A percentile compares a stretch with the other conserved stretches of the same genome.
Evolutionary conservation across 805 yeast species (phyloP).

Genomic region (Cyberlindnera meyerae): DNA sequence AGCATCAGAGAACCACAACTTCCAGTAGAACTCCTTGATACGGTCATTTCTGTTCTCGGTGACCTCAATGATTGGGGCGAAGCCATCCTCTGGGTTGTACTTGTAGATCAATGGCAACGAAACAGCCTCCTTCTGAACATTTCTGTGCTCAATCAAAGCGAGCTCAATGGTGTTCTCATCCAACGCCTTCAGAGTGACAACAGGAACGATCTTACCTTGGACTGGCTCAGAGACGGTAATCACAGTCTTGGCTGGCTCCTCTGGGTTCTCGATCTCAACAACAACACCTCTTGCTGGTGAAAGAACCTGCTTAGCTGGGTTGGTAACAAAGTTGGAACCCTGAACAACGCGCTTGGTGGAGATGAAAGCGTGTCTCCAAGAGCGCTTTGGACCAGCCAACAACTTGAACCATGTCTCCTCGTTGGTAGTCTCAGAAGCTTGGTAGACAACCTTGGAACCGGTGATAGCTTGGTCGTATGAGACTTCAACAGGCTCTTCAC

Average conservation of each 20-base stretch:
- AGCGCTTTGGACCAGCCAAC: constrained; percentile 71
- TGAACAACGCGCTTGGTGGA: constrained; percentile 78
- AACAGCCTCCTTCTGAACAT: constrained; percentile 69
- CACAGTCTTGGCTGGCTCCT: constrained; percentile 48
- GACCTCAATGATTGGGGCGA: constrained; percentile 88
- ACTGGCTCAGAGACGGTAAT: constrained; percentile 65
- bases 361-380: constrained; percentile 91
- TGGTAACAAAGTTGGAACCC: constrained; percentile 70
- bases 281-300: constrained; percentile 65
- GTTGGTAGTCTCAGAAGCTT: constrained; percentile 33
- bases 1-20: constrained; percentile 81
- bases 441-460: constrained; percentile 32
- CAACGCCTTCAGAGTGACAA: constrained; percentile 55
- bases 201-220: constrained; percentile 64
- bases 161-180: constrained; percentile 55
- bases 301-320: constrained; percentile 76
- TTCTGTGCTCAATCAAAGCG: constrained; percentile 81
- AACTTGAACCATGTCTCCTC: constrained; percentile 63
- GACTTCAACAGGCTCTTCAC: constrained; percentile 44
- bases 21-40: constrained; percentile 96
- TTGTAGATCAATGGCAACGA: constrained; percentile 73
- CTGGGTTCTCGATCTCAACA: constrained; percentile 54
- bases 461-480: constrained; percentile 30
- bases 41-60: constrained; percentile 88
- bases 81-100: constrained; percentile 84